Evolutionary conservation across 1,139 yeast genomes (phyloP), one percentile per base, ranked within the genome.

Genomic region (Hansenula lynferdii): DNA sequence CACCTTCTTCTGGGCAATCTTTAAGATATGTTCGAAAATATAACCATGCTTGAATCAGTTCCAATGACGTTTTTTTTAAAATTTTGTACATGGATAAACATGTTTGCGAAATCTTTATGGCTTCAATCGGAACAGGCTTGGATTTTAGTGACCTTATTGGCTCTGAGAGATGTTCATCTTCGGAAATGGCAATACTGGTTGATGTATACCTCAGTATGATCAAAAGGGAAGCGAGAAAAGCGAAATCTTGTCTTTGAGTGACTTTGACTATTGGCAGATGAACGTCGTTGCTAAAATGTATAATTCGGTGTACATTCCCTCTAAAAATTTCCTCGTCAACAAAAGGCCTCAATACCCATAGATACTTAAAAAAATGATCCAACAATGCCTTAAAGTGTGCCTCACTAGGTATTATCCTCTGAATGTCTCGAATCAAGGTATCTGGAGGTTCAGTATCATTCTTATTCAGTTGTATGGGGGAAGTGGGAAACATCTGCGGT

Each of bases 1-100:
- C 73, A 28, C 61, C 65, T 43, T 64, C 62, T 42, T 70, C 75
- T 6, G 36, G 36, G 1, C 47, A 41, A 34, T 48, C 50, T 37
- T 41, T 47, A 14, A 32, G 34, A 27, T 49, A 49, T 8, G 37
- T 36, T 30, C 45, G 38, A 2, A 49, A 30, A 19, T 35, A 37
- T 14, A 49, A 11, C 9, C 45, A 18, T 0, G 46, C 44, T 31
- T 48, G 52, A 9, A 49, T 9, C 7, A 41, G 36, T 4, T 41
- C 41, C 5, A 48, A 14, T 5, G 51, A 43, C 2, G 42, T 37
- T 33, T 45, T 45, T 18, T 42, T 42, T 2, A 43, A 20, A 2
- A 45, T 23, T 25, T 45, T 42, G 31, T 45, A 48, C 14, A 42
- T 34, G 3, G 42, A 36, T 2, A 49, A 29, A 31, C 50, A 48